Conservation (phyloP, 768 basidiomycete species). For the Xerocomus spinulosus region DNA sequence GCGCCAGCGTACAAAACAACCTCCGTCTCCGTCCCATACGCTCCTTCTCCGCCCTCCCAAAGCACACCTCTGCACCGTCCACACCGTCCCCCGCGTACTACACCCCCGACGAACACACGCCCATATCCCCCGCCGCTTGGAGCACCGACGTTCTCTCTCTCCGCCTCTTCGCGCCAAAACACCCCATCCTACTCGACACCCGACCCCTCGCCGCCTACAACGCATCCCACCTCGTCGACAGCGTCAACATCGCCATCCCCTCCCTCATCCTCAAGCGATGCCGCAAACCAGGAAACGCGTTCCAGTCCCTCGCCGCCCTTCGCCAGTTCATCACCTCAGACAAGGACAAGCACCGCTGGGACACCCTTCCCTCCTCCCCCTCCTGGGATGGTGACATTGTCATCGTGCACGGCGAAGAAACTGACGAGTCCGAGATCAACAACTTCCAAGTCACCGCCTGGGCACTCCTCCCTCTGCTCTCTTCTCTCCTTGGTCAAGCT, state of each 20-base stretch:
- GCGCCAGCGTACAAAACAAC: constrained; percentile 71
- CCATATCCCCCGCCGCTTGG: constrained; percentile 22
- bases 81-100: constrained; percentile 47
- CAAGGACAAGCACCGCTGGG: constrained; percentile 68
- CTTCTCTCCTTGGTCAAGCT: constrained; percentile 52
- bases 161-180: constrained; percentile 44
- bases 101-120: constrained; percentile 41
- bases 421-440: constrained; percentile 60
- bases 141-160: constrained; percentile 44
- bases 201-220: constrained; percentile 65
- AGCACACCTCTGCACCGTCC: constrained; percentile 37
- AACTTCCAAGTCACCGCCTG: constrained; percentile 58
- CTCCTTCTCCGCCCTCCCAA: constrained; percentile 50
- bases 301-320: constrained; percentile 62
- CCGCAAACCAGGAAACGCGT: constrained; percentile 63
- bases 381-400: constrained; percentile 69
- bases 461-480: constrained; percentile 62
- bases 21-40: constrained; percentile 74
- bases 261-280: constrained; percentile 87
- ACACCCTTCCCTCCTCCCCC: constrained; percentile 43
- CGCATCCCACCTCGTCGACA: constrained; percentile 58
- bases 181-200: constrained; percentile 79
- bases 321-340: constrained; percentile 82
- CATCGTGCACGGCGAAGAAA: constrained; percentile 74
- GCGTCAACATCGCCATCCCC: constrained; percentile 84